Percentiles rank a stretch among this genome's conserved stretches.
Conservation (phyloP, 2,329 filamentous ascomycete species). For the Elsinoe arachidis region DNA sequence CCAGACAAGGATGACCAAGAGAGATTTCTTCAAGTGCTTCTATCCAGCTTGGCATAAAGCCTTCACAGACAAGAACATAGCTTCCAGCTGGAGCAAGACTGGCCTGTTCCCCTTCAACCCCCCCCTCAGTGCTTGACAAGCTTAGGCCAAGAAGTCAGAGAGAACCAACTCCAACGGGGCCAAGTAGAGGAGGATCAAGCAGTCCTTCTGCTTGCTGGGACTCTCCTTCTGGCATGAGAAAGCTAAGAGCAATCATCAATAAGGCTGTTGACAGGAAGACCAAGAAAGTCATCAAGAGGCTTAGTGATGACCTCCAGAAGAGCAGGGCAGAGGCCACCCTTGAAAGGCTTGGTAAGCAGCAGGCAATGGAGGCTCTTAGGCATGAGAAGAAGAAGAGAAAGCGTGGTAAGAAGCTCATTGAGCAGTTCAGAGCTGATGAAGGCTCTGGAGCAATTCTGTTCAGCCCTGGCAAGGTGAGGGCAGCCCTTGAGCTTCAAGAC, state of each 20-base stretch:
- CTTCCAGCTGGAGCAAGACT: conserved; percentile 14
- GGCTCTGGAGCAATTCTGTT: no score
- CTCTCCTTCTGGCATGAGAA: not conserved
- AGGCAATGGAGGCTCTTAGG: not conserved
- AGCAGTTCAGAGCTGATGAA: not conserved
- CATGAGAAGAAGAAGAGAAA: not conserved
- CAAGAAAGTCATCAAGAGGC: not conserved
- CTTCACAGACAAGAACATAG: conserved; percentile 15
- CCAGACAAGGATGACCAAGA: conserved; percentile 14
- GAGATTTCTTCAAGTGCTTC: conserved; percentile 16
- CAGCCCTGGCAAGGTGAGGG: no score
- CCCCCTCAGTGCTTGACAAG: not conserved
- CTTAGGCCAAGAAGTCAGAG: no score
- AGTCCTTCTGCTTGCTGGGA: not conserved
- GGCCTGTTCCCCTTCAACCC: conserved; percentile 16
- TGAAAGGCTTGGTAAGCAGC: not conserved
- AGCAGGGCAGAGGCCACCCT: not conserved
- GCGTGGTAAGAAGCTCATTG: not conserved
- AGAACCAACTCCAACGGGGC: not conserved
- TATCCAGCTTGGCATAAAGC: conserved; percentile 14
- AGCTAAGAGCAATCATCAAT: not conserved
- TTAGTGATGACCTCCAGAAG: not conserved
- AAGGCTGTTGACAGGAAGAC: not conserved
- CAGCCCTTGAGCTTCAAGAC: no score
- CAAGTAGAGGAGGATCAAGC: not conserved